Percentiles rank a stretch among this genome's conserved stretches.
phyloP scores from a whole-genome alignment of 1,284 basidiomycete species.

The Taiwanofungus camphoratus region DNA sequence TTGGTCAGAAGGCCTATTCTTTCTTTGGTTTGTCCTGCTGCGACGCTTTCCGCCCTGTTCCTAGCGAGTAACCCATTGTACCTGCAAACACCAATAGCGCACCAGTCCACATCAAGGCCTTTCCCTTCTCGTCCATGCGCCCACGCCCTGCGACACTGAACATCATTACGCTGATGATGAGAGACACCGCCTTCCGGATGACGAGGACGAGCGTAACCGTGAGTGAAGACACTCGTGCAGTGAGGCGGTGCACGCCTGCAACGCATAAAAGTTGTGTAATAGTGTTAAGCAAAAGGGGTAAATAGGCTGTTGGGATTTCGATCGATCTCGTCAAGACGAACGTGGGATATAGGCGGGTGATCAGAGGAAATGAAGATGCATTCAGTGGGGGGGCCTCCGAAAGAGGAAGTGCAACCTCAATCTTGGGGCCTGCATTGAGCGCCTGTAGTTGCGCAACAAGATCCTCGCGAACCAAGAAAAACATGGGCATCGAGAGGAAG shows the following conservation, averaged over 20 bases:
- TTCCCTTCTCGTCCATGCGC: slow-evolving; percentile 28
- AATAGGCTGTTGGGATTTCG: slow-evolving; percentile 56
- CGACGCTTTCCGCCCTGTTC: background rate
- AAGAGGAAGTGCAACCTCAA: slow-evolving; percentile 20
- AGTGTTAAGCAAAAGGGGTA: slow-evolving; percentile 74
- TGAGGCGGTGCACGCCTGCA: slow-evolving; percentile 86
- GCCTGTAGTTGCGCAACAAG: slow-evolving; percentile 44
- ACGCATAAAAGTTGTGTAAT: slow-evolving; percentile 85
- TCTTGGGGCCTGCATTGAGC: slow-evolving; percentile 37
- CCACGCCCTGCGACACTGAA: slow-evolving; percentile 29
- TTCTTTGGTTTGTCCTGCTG: slow-evolving; percentile 13
- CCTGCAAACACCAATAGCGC: slow-evolving; percentile 67
- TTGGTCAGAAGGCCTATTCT: slow-evolving; percentile 8
- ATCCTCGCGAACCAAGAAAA: slow-evolving; percentile 50
- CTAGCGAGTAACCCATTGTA: slow-evolving; percentile 63
- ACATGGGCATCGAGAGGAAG: slow-evolving; percentile 70
- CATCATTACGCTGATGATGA: slow-evolving; percentile 68
- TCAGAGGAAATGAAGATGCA: slow-evolving; percentile 15
- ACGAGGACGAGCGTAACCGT: slow-evolving; percentile 88
- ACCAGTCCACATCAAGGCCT: slow-evolving; percentile 55
- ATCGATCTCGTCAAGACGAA: slow-evolving; percentile 9
- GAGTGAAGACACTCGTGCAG: slow-evolving; percentile 70
- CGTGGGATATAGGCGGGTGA: slow-evolving; percentile 1
- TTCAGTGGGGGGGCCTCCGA: slow-evolving; percentile 21
- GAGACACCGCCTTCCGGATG: slow-evolving; percentile 83